Conservation (phyloP, 2,329 filamentous ascomycete genomes). For the Plenodomus tracheiphilus region DNA sequence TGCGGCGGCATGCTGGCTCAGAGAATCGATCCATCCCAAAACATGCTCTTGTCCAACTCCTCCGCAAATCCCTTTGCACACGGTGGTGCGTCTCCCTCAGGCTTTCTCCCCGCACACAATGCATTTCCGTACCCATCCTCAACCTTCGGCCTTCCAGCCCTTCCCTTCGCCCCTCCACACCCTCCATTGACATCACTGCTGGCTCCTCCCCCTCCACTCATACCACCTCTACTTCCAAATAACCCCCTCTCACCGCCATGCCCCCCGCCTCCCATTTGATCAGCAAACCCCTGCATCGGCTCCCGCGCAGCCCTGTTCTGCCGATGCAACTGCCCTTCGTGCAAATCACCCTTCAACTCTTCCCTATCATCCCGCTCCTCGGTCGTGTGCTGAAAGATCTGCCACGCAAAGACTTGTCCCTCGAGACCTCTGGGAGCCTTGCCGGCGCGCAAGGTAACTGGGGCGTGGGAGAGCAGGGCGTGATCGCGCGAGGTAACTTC, state of each 20-base stretch:
- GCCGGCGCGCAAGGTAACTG: slow-evolving; percentile 22
- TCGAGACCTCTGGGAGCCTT: slow-evolving; percentile 32
- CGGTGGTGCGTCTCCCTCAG: slow-evolving; percentile 18
- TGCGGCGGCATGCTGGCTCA: slow-evolving; percentile 3
- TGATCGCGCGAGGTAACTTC: slow-evolving; percentile 33
- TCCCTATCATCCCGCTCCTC: slow-evolving; percentile 28
- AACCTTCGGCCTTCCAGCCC: slow-evolving; percentile 1
- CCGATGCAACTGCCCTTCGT: slow-evolving; percentile 40
- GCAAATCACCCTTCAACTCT: slow-evolving; percentile 40
- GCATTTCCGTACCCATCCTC: slow-evolving; percentile 8
- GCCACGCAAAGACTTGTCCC: slow-evolving; percentile 34
- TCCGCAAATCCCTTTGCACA: slow-evolving; percentile 34
- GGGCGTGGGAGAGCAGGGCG: slow-evolving; percentile 15
- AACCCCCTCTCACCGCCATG: neutral
- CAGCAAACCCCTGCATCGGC: neutral
- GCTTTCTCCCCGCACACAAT: slow-evolving; percentile 28
- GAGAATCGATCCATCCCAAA: slow-evolving; percentile 32
- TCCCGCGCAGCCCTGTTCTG: slow-evolving; percentile 29
- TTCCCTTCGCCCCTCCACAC: neutral
- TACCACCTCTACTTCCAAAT: neutral
- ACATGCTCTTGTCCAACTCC: slow-evolving; percentile 34
- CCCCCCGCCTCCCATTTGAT: slow-evolving; percentile 1
- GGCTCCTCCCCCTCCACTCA: slow-evolving; percentile 1
- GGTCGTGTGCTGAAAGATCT: slow-evolving; percentile 29
- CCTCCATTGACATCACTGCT: no score